Evolutionary conservation across 2,329 filamentous ascomycete genomes (phyloP), one percentile per base, ranked within the genome.

Genomic region (Boeremia lycopersici): DNA sequence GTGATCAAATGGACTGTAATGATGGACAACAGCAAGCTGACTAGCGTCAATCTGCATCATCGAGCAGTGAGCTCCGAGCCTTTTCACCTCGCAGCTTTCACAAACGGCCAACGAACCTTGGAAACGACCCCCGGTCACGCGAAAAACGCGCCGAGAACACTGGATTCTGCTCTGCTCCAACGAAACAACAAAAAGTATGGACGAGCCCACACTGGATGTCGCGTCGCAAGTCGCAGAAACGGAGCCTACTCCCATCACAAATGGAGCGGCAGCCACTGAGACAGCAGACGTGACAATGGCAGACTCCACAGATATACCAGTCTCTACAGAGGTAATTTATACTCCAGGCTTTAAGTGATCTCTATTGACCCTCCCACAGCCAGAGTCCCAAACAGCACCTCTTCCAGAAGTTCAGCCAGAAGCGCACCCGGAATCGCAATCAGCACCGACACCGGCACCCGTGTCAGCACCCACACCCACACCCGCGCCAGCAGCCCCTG

Each of bases 201-300:
- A 65, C 35, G 65, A 69, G 42, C 59, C 61, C 1, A 57, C 56
- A 7, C 53, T 60, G 34, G 58, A 59, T 23, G 54, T 59, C 5
- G 38, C 53, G 34, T 53, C 55, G 13, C 62, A 65, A 57, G 48
- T 52, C 53, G 19, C 57, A 40, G 65, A 68, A 35, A 38, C 60
- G 39, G 59, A 60, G 25, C 41, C 61, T 11, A 48, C 55, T 35
- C 58, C 64, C 19, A 50, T 65, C 40, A 55, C 61, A 48, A 68
- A 72, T 35, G 68, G 69, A 49, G 44, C 38, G 5, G 42, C 42
- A 42, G 33, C 42, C 12, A 42, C 49, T 10, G 53, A 58, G 47
- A 25, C 55, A 42, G 45, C 56, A 53, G 71, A 74, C 42, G 57
- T 73, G 48, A 64, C 70, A 49, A 73, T 73, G 70, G 54, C 64